A percentile compares a stretch with the other conserved stretches of the same genome.
These are phyloP conservation scores for Eimeria sp. DNA, from an alignment of 169 alveolate genomes.

Conservation along the genomic window DNA sequence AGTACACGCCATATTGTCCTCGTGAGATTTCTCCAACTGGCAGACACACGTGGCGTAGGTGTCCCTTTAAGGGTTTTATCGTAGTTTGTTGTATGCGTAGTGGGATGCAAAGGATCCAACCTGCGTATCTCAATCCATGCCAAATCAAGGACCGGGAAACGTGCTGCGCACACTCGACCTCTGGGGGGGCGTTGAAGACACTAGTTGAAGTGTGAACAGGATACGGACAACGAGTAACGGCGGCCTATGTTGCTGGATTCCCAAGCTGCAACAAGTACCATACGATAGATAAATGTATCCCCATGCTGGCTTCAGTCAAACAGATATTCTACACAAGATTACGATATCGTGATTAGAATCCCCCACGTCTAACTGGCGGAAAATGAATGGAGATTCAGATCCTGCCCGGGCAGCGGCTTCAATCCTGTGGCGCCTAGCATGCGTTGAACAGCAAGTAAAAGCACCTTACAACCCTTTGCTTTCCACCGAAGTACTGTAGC, in stretches of 20 bases:
- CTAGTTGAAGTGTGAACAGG: neutral
- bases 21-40: neutral
- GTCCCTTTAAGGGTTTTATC: neutral
- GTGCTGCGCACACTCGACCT: neutral
- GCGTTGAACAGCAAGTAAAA: slow-evolving; percentile 40
- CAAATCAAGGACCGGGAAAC: neutral
- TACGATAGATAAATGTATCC: neutral
- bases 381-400: slow-evolving; percentile 40
- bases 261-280: neutral
- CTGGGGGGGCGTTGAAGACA: neutral
- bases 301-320: neutral
- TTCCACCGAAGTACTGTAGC: neutral
- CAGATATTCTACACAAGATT: neutral
- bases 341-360: neutral
- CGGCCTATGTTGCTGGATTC: neutral
- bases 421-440: slow-evolving; percentile 44
- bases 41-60: neutral
- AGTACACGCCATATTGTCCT: neutral
- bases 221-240: neutral
- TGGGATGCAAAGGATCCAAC: neutral
- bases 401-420: slow-evolving; percentile 52
- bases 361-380: neutral
- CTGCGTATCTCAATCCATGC: neutral
- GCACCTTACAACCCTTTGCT: neutral
- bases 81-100: neutral